Conservation (phyloP, 805 yeast genomes). For the Candida michaelii region DNA sequence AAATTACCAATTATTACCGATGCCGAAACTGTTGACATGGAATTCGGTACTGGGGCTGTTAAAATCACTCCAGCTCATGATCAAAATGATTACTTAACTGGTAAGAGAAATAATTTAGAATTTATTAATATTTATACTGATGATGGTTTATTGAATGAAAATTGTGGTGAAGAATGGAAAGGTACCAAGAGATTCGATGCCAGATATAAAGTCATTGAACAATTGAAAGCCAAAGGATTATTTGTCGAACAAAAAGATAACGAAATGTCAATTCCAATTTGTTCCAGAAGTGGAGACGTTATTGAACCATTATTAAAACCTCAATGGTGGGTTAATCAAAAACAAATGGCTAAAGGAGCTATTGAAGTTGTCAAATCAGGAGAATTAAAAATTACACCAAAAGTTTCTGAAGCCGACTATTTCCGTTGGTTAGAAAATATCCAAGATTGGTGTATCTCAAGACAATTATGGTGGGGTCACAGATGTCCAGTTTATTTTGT, state of each 20-base stretch:
- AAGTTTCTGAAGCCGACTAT: constrained; percentile 88
- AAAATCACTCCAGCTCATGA: constrained; percentile 99
- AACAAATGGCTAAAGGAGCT: constrained; percentile 84
- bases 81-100: constrained; percentile 93
- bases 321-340: constrained; percentile 98
- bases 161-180: constrained; percentile 83
- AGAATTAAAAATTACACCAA: constrained; percentile 77
- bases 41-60: constrained; percentile 99
- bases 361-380: constrained; percentile 83
- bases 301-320: constrained; percentile 97
- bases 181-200: constrained; percentile 96
- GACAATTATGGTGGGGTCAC: constrained; percentile 94
- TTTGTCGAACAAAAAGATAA: constrained; percentile 85
- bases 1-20: constrained; percentile 87
- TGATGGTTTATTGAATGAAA: constrained; percentile 85
- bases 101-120: constrained; percentile 89
- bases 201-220: constrained; percentile 77
- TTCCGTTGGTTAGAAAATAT: constrained; percentile 94
- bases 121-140: constrained; percentile 89
- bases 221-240: constrained; percentile 62
- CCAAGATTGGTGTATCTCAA: constrained; percentile 99
- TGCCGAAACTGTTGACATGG: constrained; percentile 96
- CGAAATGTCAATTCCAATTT: constrained; percentile 91
- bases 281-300: constrained; percentile 95
- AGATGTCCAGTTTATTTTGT: constrained; percentile 95